Evolutionary conservation across 75 land plant genomes (phyloP).

Genomic region (Chamaecyparis obtusa): DNA sequence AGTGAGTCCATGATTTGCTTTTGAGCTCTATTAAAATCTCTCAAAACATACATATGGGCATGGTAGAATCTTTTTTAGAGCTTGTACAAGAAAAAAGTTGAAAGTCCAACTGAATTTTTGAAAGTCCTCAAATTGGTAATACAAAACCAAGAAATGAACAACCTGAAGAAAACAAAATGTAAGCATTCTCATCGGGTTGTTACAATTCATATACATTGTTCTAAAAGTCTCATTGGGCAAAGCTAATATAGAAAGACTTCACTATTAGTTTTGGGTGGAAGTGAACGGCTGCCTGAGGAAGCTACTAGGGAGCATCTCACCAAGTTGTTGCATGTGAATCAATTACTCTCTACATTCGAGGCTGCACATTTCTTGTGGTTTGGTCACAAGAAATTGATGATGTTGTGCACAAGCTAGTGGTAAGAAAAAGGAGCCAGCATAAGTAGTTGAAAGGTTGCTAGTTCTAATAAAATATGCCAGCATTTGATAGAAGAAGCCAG

Average conservation of each 20-base stretch:
- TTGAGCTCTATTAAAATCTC: slow-evolving; percentile 18
- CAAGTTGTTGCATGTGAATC: slow-evolving; percentile 81
- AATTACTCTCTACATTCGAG: slow-evolving; percentile 92
- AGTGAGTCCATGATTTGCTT: slow-evolving; percentile 84
- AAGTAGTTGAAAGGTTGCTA: too few relatives aligned
- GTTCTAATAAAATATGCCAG: too few relatives aligned
- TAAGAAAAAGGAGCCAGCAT: too few relatives aligned
- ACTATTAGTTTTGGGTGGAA: slow-evolving; percentile 90
- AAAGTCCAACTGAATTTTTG: slow-evolving; percentile 77
- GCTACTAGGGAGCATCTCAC: slow-evolving; percentile 76
- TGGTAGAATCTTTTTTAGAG: slow-evolving; percentile 44
- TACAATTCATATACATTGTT: slow-evolving; percentile 78
- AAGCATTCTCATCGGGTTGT: slow-evolving; percentile 84
- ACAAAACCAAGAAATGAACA: slow-evolving; percentile 59
- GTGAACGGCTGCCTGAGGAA: slow-evolving; percentile 68
- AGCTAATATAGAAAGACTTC: slow-evolving; percentile 80
- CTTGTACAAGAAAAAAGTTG: slow-evolving; percentile 71
- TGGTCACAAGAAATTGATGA: too few relatives aligned
- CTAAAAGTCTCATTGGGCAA: slow-evolving; percentile 66
- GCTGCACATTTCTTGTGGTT: too few relatives aligned
- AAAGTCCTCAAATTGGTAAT: slow-evolving; percentile 59
- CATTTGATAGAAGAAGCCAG: too few relatives aligned
- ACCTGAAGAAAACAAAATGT: slow-evolving; percentile 29
- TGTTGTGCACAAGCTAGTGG: too few relatives aligned
- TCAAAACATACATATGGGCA: slow-evolving; percentile 47